Percentiles rank a stretch among this genome's conserved stretches.
phyloP scores from a whole-genome alignment of 139 green algal genomes.

The Chlorella sorokiniana region DNA sequence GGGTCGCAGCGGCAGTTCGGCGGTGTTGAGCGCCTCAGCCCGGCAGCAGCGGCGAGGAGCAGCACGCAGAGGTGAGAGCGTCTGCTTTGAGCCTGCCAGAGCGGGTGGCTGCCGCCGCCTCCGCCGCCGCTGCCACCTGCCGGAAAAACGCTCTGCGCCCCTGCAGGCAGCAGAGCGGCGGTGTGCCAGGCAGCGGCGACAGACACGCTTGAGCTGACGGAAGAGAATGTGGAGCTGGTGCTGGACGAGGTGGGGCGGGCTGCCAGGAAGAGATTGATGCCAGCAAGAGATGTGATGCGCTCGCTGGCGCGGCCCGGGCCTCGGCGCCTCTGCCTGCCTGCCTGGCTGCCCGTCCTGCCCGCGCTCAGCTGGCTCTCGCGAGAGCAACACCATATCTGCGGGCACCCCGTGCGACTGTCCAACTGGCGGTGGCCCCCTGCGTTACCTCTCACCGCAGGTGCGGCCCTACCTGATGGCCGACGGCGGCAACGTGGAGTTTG shows the following conservation, averaged over 20 bases:
- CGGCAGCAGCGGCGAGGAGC: background rate
- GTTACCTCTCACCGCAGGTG: slow-evolving; percentile 56
- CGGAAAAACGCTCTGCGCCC: background rate
- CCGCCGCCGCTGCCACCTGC: background rate
- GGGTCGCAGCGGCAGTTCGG: background rate
- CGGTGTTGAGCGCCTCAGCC: background rate
- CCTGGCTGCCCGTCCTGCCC: too few species aligned
- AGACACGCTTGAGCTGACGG: slow-evolving; percentile 91
- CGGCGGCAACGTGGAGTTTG: slow-evolving; percentile 97
- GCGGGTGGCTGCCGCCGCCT: background rate
- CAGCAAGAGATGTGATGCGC: too few species aligned
- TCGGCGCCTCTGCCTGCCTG: too few species aligned
- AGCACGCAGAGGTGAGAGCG: background rate
- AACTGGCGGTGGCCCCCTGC: background rate
- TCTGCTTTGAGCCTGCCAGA: background rate
- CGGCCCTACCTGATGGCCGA: slow-evolving; percentile 98
- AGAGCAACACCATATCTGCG: too few species aligned
- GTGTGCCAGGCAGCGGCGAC: slow-evolving; percentile 19
- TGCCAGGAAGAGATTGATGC: too few species aligned
- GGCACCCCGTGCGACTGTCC: background rate
- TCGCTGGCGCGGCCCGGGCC: too few species aligned
- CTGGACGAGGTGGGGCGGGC: slow-evolving; percentile 91
- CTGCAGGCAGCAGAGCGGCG: background rate
- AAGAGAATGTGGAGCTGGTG: slow-evolving; percentile 96
- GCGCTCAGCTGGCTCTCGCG: too few species aligned